phyloP scores from a whole-genome alignment of 305 asterid species.

The Fraxinus latifolia region DNA sequence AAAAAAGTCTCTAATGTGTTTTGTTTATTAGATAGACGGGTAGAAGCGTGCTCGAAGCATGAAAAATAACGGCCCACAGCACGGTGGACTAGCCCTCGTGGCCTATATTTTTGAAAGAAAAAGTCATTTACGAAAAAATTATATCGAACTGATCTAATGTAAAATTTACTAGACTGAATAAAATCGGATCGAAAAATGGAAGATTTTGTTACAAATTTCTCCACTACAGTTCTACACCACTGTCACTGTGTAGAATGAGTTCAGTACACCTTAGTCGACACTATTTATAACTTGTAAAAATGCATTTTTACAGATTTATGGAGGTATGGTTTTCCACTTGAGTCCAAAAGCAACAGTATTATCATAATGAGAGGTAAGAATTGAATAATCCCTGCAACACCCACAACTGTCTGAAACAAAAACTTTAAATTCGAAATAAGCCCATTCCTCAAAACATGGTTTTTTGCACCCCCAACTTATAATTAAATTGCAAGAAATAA shows the following conservation, averaged over 20 bases:
- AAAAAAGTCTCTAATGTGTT: no score
- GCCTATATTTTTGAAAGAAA: not conserved
- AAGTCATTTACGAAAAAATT: not conserved
- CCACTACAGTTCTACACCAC: not conserved
- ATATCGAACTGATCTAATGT: not conserved
- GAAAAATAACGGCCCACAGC: not conserved
- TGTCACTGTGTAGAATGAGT: not conserved
- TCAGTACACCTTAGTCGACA: not conserved
- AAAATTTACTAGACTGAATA: not conserved
- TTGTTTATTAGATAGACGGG: not conserved
- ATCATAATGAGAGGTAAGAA: not conserved
- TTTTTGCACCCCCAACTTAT: constrained; percentile 32
- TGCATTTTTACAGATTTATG: not conserved
- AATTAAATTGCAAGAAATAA: constrained; percentile 8
- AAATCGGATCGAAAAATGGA: not conserved
- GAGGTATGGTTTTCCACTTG: not conserved
- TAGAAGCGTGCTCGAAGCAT: no score
- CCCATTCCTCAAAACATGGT: constrained; percentile 50
- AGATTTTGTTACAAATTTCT: not conserved
- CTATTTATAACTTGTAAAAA: not conserved
- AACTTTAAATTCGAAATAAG: constrained; percentile 26
- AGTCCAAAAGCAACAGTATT: not conserved
- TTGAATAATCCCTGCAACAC: constrained; percentile 21
- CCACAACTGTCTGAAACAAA: constrained; percentile 11
- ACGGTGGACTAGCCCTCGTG: not conserved